phyloP scores from a whole-genome alignment of 2,329 filamentous ascomycete genomes.

The Leptographium radiaticola region DNA sequence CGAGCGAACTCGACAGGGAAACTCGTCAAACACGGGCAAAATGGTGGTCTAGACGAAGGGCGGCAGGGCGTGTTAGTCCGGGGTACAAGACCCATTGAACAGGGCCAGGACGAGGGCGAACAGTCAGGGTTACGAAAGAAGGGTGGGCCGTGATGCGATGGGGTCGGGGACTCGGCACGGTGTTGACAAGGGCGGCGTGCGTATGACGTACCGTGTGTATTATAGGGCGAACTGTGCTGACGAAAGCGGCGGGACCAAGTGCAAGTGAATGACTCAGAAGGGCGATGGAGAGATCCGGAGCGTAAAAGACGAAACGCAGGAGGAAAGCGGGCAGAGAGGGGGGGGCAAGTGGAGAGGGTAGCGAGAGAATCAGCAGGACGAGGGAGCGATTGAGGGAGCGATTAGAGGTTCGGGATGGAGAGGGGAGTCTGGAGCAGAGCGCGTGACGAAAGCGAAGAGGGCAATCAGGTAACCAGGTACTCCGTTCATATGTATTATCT shows the following conservation, averaged over 20 bases:
- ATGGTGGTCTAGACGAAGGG: no score
- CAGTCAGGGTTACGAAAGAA: background rate
- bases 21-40: no score
- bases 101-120: background rate
- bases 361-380: background rate
- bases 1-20: no score
- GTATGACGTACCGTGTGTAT: background rate
- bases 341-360: background rate
- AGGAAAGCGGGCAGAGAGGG: background rate
- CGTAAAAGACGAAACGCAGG: background rate
- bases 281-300: no score
- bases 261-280: conserved; percentile 12
- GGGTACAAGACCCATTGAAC: background rate
- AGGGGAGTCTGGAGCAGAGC: no score
- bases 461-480: no score
- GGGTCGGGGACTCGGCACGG: background rate
- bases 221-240: background rate
- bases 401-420: background rate
- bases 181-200: background rate
- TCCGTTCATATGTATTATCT: no score
- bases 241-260: conserved; percentile 5
- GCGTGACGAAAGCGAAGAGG: background rate
- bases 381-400: background rate
- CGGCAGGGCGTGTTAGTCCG: background rate
- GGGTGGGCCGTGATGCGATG: background rate